These are phyloP conservation scores for Epichloe baconii DNA, from an alignment of 2,329 filamentous ascomycete genomes.

Conservation along the genomic window DNA sequence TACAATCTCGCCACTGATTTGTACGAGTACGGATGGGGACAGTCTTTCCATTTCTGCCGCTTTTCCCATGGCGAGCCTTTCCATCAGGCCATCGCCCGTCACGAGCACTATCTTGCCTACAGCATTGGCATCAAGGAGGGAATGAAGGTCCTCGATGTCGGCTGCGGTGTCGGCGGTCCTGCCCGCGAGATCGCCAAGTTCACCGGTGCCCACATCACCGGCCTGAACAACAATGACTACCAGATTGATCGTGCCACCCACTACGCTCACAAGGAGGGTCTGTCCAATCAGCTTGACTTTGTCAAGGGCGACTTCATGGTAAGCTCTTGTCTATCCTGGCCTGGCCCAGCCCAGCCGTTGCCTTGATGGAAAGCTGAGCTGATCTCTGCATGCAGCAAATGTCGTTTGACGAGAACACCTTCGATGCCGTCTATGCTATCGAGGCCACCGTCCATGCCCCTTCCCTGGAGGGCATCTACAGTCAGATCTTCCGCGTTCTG, in stretches of 20 bases:
- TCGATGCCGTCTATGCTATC: slow-evolving; percentile 93
- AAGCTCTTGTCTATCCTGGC: not conserved
- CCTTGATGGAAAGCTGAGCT: not conserved
- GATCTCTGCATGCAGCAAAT: slow-evolving; percentile 43
- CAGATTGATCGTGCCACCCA: slow-evolving; percentile 87
- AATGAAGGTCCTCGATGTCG: slow-evolving; percentile 89
- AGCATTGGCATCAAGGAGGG: slow-evolving; percentile 73
- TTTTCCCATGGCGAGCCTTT: slow-evolving; percentile 81
- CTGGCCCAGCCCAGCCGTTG: not conserved
- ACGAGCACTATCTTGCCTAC: slow-evolving; percentile 95
- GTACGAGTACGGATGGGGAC: slow-evolving; percentile 94
- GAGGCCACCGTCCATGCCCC: slow-evolving; percentile 95
- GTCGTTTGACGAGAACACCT: slow-evolving; percentile 81
- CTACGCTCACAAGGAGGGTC: slow-evolving; percentile 70
- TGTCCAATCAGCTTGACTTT: slow-evolving; percentile 68
- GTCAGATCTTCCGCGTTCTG: slow-evolving; percentile 84
- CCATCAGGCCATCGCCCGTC: slow-evolving; percentile 80
- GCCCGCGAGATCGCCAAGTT: slow-evolving; percentile 96
- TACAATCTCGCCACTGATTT: slow-evolving; percentile 95
- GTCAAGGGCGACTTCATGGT: slow-evolving; percentile 97
- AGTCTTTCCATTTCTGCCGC: slow-evolving; percentile 95
- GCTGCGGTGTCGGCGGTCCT: slow-evolving; percentile 91
- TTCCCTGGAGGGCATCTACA: slow-evolving; percentile 80
- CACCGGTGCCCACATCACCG: slow-evolving; percentile 75
- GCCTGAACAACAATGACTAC: slow-evolving; percentile 98